phyloP scores from a whole-genome alignment of 2,329 filamentous ascomycete species.

The Exophiala sp. region DNA sequence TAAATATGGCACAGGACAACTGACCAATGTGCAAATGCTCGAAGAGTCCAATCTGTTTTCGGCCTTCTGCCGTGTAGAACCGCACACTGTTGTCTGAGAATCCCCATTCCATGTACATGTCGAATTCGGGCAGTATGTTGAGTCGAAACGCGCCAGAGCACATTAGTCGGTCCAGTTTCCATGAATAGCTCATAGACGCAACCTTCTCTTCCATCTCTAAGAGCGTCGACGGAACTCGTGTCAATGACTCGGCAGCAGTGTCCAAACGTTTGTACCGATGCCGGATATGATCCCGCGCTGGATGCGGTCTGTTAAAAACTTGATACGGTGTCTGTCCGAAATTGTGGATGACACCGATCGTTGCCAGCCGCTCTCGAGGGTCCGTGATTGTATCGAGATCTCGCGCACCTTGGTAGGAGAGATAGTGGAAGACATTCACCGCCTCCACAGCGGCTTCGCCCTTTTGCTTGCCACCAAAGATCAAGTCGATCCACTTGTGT shows the following conservation, averaged over 20 bases:
- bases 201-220: slow-evolving; percentile 72
- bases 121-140: slow-evolving; percentile 80
- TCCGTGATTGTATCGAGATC: slow-evolving; percentile 90
- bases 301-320: slow-evolving; percentile 80
- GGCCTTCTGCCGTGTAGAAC: slow-evolving; percentile 81
- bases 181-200: slow-evolving; percentile 70
- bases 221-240: slow-evolving; percentile 68
- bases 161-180: slow-evolving; percentile 76
- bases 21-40: slow-evolving; percentile 93
- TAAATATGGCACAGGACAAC: slow-evolving; percentile 77
- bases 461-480: slow-evolving; percentile 91
- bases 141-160: slow-evolving; percentile 80
- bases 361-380: slow-evolving; percentile 78
- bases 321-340: slow-evolving; percentile 98
- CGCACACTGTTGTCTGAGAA: slow-evolving; percentile 89
- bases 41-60: slow-evolving; percentile 80
- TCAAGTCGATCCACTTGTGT: slow-evolving; percentile 91
- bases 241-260: slow-evolving; percentile 70
- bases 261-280: slow-evolving; percentile 70
- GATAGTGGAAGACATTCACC: slow-evolving; percentile 91
- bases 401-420: slow-evolving; percentile 91
- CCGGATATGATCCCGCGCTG: slow-evolving; percentile 65
- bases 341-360: slow-evolving; percentile 95
- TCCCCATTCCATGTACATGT: slow-evolving; percentile 94
- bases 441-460: slow-evolving; percentile 89